Base-by-base conservation (phyloP, 1,284 basidiomycete species). In the Sporisorium reilianum region DNA sequence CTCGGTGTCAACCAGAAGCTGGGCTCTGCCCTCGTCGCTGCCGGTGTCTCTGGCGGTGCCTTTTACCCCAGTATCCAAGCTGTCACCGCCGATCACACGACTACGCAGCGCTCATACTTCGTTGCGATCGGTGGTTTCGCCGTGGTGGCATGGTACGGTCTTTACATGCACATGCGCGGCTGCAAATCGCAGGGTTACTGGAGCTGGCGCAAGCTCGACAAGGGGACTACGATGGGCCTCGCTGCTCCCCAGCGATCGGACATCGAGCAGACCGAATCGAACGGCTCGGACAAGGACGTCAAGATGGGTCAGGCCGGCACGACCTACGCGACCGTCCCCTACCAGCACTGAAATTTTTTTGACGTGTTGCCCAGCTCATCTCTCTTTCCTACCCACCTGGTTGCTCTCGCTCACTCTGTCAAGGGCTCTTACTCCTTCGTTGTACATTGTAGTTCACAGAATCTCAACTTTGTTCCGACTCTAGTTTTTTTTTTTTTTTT, bases 41-140 rank as follows among this genome's bases (percentile, higher is more conserved):
- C 56, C 18, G 87, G 91, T 90, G 90, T 92, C 42, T 89, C 89
- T 62, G 91, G 91, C 55, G 91, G 91, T 58, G 91, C 91, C 22
- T 91, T 90, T 88, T 91, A 89, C 85, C 91, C 92, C 1, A 87
- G 90, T 0, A 89, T 90, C 12, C 91, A 92, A 77, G 91, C 88
- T 28, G 88, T 88, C 10, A 86, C 93, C 55, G 90, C 90, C 12
- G 90, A 92, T 80, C 79, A 79, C 2, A 67, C 58, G 3, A 48
- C 22, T n/a, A 74, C 71, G 7, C 56, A n/a, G 3, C 34, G 50
- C 12, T 74, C 71, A 22, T 77, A 55, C 69, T 61, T 63, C 42
- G 55, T 76, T 11, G 48, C 73, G 14, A 64, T 76, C 28, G 23
- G 25, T 16, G 73, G 73, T 18, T 76, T 71, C 46, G 64, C 44